Base-by-base conservation (phyloP, 1,284 basidiomycete species). In the Exobasidium cylindrosporum region DNA sequence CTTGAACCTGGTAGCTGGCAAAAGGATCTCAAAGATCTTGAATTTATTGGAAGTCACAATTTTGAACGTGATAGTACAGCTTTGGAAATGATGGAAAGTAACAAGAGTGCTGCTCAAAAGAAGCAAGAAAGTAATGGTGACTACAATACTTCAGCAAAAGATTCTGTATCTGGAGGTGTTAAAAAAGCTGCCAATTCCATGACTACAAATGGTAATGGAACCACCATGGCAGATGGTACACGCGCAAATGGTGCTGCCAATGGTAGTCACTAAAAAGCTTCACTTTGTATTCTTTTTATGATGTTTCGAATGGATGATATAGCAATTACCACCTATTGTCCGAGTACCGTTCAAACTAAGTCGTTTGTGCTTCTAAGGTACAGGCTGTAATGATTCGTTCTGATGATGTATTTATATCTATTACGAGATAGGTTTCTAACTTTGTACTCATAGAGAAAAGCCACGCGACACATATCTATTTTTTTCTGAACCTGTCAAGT, bases 21-120 rank as follows among this genome's bases (percentile, higher is more conserved):
- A 60, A 74, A 64, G 32, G 63, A 64, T 23, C 24, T 73, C 24
- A 43, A 21, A 6, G 52, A 58, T n/a, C 60, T 58, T 10, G 54
- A 57, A 26, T 73, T 73, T 52, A 65, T 68, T 43, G 72, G 72
- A 6, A 61, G 57, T n/a, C 72, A 72, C 67, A 73, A 73, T 60
- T 73, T 55, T 35, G 53, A 35, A 11, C 21, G 21, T 14, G 32
- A 55, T 28, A 26, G 14, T 23, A 29, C n/a, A 13, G 53, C 53
- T 23, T 28, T 55, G 4, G 3, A 32, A 4, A 55, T 55, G 53
- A 26, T 55, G 31, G 53, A 55, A 55, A 5, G n/a, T 14, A 31
- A 55, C 29, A 55, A 55, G 29, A 26, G 21, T 14, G 5, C 40
- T 11, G 2, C 29, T 4, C 53, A 55, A 55, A 55, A 55, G 28